These are phyloP conservation scores for Eutypella sp. DNA, from an alignment of 2,329 filamentous ascomycete species.

Conservation along the genomic window DNA sequence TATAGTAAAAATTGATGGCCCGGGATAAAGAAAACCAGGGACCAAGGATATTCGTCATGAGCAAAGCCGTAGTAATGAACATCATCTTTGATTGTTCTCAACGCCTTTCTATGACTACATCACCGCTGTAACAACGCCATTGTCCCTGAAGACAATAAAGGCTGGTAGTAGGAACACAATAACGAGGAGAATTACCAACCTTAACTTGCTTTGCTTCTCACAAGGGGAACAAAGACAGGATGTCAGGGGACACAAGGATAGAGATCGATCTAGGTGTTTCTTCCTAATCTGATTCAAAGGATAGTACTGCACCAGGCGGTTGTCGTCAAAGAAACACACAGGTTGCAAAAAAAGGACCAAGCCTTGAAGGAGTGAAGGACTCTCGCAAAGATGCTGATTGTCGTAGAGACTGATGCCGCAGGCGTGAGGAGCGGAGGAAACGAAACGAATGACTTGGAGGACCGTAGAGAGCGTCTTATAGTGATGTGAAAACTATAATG, in stretches of 20 bases:
- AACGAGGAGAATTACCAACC: constrained; percentile 14
- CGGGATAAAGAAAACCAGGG: no score
- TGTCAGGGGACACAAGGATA: constrained; percentile 18
- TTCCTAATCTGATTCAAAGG: constrained; percentile 27
- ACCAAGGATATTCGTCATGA: no score
- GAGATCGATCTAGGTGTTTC: constrained; percentile 18
- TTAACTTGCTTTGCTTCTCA: constrained; percentile 19
- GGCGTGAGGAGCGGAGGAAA: constrained; percentile 28
- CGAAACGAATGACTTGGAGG: constrained; percentile 31
- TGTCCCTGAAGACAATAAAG: constrained; percentile 5
- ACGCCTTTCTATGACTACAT: neutral
- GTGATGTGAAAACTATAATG: constrained; percentile 6
- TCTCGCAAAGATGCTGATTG: constrained; percentile 20
- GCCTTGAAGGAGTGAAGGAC: constrained; percentile 34
- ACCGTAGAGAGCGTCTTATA: constrained; percentile 26
- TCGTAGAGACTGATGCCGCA: constrained; percentile 23
- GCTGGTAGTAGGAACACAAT: neutral
- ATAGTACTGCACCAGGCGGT: constrained; percentile 39
- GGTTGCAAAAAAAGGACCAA: constrained; percentile 25
- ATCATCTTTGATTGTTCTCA: neutral
- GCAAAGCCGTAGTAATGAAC: no score
- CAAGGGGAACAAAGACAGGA: constrained; percentile 16
- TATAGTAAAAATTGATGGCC: no score
- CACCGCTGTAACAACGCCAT: constrained; percentile 10
- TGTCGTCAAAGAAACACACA: constrained; percentile 22